Evolutionary conservation across 2,329 filamentous ascomycete genomes (phyloP).

Genomic region (Clonostachys chloroleuca): DNA sequence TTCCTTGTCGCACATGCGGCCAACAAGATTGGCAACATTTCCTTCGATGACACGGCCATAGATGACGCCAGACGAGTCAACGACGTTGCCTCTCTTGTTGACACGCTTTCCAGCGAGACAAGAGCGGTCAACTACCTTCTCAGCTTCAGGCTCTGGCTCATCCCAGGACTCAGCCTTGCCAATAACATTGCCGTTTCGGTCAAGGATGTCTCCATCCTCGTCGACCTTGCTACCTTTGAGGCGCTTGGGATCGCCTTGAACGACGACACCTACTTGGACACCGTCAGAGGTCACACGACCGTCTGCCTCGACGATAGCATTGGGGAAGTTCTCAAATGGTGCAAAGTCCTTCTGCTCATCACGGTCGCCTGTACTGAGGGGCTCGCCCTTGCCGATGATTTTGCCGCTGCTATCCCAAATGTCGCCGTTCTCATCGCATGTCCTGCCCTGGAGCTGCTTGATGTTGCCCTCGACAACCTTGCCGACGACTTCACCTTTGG

Average conservation of each 20-base stretch:
- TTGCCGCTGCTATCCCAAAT: constrained; percentile 70
- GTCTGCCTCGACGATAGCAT: constrained; percentile 46
- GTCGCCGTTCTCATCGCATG: constrained; percentile 61
- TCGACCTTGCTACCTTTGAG: constrained; percentile 64
- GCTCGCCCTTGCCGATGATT: constrained; percentile 62
- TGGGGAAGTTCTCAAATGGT: constrained; percentile 56
- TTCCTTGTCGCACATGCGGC: constrained; percentile 67
- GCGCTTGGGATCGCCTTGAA: constrained; percentile 60
- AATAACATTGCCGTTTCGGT: constrained; percentile 62
- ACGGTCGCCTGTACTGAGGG: constrained; percentile 46
- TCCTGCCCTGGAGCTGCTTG: constrained; percentile 59
- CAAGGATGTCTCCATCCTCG: constrained; percentile 64
- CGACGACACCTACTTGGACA: constrained; percentile 53
- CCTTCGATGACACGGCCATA: constrained; percentile 66
- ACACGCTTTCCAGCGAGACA: constrained; percentile 65
- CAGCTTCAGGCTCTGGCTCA: constrained; percentile 37
- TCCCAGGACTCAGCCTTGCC: constrained; percentile 63
- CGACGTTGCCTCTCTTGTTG: constrained; percentile 64
- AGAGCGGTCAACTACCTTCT: constrained; percentile 52
- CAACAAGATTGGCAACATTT: constrained; percentile 56
- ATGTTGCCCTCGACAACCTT: constrained; percentile 60
- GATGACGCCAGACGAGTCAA: constrained; percentile 48
- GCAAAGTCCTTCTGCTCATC: constrained; percentile 34
- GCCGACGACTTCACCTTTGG: constrained; percentile 50
- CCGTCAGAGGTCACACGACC: constrained; percentile 47